Conservation (phyloP, 306 rosid genomes). For the Prunus fruticosa region DNA sequence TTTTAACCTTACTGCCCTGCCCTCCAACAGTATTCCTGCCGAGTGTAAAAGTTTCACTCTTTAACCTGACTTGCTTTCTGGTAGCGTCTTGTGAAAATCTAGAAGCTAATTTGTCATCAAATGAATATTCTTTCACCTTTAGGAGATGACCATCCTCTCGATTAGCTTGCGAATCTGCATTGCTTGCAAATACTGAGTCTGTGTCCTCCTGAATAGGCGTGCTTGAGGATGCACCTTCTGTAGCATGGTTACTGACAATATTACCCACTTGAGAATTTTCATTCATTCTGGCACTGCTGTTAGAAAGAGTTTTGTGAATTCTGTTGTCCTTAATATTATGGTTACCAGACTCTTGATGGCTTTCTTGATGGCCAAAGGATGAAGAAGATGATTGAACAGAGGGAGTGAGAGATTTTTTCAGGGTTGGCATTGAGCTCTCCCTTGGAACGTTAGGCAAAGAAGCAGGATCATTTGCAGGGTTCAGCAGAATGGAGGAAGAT, state of each 20-base stretch:
- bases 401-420: slow-evolving; percentile 27
- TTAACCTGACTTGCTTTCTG: slow-evolving; percentile 31
- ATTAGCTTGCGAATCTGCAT: slow-evolving; percentile 29
- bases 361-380: slow-evolving; percentile 11
- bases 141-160: slow-evolving; percentile 27
- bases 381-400: slow-evolving; percentile 20
- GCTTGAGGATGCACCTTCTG: slow-evolving; percentile 32
- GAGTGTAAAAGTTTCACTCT: slow-evolving; percentile 23
- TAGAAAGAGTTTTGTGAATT: slow-evolving; percentile 19
- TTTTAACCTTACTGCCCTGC: slow-evolving; percentile 20
- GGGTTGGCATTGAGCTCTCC: slow-evolving; percentile 26
- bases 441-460: slow-evolving; percentile 24
- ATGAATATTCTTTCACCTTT: slow-evolving; percentile 23
- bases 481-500: slow-evolving; percentile 16
- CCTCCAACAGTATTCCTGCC: slow-evolving; percentile 30
- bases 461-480: slow-evolving; percentile 14
- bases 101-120: slow-evolving; percentile 31
- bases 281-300: slow-evolving; percentile 29
- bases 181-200: slow-evolving; percentile 27
- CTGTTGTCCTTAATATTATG: slow-evolving; percentile 15
- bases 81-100: slow-evolving; percentile 35
- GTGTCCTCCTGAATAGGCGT: slow-evolving; percentile 26
- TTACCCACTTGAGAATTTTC: slow-evolving; percentile 30
- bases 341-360: slow-evolving; percentile 7
- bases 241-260: slow-evolving; percentile 18